A percentile compares a stretch with the other conserved stretches of the same genome.
Evolutionary conservation across 2,329 filamentous ascomycete genomes (phyloP).

Genomic region (Fusarium nygamai): DNA sequence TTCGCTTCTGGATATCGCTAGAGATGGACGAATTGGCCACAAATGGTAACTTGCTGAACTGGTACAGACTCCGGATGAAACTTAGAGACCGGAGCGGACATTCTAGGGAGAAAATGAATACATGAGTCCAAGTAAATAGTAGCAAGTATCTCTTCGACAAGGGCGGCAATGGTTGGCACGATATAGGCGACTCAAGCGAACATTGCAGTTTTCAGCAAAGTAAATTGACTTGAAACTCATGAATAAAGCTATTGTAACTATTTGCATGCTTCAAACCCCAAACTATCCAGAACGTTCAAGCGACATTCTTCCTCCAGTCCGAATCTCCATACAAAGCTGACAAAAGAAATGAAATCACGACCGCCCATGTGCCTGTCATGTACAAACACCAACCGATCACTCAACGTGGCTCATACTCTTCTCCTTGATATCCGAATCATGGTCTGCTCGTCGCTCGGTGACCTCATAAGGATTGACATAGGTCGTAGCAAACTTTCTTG

Average conservation of each 20-base stretch:
- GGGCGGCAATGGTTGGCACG: background rate
- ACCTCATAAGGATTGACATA: background rate
- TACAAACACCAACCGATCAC: background rate
- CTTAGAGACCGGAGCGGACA: fast-evolving
- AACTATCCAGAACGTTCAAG: background rate
- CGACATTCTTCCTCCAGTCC: background rate
- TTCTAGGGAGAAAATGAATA: fast-evolving
- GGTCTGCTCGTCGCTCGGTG: background rate
- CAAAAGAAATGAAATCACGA: background rate
- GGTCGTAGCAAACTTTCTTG: background rate
- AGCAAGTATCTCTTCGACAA: fast-evolving
- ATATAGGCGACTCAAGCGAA: background rate
- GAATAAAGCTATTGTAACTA: background rate
- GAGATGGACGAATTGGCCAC: fast-evolving
- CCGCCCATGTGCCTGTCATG: background rate
- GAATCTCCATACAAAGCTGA: background rate
- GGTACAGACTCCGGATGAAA: background rate
- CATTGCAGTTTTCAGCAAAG: background rate
- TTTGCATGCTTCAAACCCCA: background rate
- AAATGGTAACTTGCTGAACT: fast-evolving
- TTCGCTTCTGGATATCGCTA: fast-evolving
- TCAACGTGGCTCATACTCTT: background rate
- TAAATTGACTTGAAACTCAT: background rate
- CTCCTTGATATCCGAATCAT: background rate
- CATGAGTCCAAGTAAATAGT: fast-evolving